These are phyloP conservation scores for Lepiota venenata DNA, from an alignment of 768 basidiomycete genomes.

Conservation along the genomic window DNA sequence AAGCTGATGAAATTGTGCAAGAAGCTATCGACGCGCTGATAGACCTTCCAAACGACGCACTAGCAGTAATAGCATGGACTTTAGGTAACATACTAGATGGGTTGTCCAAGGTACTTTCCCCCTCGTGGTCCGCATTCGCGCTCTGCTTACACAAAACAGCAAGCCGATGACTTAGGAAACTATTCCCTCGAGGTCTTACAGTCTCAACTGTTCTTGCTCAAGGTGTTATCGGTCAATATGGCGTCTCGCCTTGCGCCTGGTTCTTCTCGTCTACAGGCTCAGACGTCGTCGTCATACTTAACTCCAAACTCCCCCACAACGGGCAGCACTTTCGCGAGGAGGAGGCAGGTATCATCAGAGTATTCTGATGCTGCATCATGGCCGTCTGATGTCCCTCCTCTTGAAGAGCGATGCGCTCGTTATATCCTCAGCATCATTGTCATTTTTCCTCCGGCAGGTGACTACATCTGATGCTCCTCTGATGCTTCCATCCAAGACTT, in stretches of 20 bases:
- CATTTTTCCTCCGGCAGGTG: conserved; percentile 74
- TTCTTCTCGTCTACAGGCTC: conserved; percentile 30
- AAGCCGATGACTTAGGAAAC: conserved; percentile 50
- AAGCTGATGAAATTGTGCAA: conserved; percentile 71
- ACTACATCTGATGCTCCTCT: conserved; percentile 50
- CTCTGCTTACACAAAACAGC: conserved; percentile 31
- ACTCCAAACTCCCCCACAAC: conserved; percentile 36
- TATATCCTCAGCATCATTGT: conserved; percentile 83
- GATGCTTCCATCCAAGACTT: conserved; percentile 54
- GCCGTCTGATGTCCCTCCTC: conserved; percentile 55
- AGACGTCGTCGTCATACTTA: conserved; percentile 20
- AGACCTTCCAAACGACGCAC: conserved; percentile 71
- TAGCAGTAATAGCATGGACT: conserved; percentile 78
- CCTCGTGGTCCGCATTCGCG: neutral
- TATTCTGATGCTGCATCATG: conserved; percentile 17
- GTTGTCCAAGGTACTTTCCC: conserved; percentile 58
- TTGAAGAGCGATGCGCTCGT: conserved; percentile 80
- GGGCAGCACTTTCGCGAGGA: conserved; percentile 24
- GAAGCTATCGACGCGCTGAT: conserved; percentile 77
- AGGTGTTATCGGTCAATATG: conserved; percentile 76
- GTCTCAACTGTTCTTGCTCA: conserved; percentile 83
- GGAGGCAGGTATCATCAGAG: conserved; percentile 41
- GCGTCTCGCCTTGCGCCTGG: conserved; percentile 70
- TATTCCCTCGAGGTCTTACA: conserved; percentile 72
- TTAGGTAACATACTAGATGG: conserved; percentile 77